Conservation (phyloP, 2,329 filamentous ascomycete species). For the Fusarium sp. region DNA sequence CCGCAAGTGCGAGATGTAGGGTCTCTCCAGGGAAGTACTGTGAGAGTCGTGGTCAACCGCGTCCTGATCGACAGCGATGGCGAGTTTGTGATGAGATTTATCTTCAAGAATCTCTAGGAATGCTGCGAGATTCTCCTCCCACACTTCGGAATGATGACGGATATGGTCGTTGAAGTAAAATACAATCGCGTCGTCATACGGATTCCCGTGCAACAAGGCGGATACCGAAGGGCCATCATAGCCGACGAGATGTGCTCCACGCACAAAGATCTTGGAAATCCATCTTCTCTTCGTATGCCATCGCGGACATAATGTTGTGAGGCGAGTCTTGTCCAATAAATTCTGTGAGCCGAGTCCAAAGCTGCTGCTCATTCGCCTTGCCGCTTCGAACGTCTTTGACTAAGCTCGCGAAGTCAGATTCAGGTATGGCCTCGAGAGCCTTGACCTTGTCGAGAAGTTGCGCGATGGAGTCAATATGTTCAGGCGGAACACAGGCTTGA, state of each 20-base stretch:
- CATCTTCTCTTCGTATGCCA: neutral
- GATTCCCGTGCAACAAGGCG: conserved; percentile 2
- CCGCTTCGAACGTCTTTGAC: conserved; percentile 1
- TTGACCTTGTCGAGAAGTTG: neutral
- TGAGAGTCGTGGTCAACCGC: neutral
- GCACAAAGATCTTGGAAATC: neutral
- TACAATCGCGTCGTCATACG: neutral
- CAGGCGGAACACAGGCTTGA: neutral
- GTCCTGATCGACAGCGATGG: neutral
- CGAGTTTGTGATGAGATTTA: neutral
- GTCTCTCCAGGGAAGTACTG: neutral
- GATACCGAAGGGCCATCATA: neutral
- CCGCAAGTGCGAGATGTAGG: neutral
- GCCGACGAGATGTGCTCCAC: neutral
- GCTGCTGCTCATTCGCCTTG: neutral
- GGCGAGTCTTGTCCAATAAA: neutral
- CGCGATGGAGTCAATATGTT: neutral
- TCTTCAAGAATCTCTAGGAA: conserved; percentile 2
- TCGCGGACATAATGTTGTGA: neutral
- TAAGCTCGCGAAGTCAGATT: neutral
- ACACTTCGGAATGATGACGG: conserved; percentile 6
- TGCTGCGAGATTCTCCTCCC: conserved; percentile 12
- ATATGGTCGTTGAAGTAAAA: conserved; percentile 13
- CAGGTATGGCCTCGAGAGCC: neutral
- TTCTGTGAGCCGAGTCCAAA: neutral